Percentiles rank a stretch among this genome's conserved stretches.
Evolutionary conservation across 2,329 filamentous ascomycete genomes (phyloP).

Genomic region (Fusarium fracticaudum): DNA sequence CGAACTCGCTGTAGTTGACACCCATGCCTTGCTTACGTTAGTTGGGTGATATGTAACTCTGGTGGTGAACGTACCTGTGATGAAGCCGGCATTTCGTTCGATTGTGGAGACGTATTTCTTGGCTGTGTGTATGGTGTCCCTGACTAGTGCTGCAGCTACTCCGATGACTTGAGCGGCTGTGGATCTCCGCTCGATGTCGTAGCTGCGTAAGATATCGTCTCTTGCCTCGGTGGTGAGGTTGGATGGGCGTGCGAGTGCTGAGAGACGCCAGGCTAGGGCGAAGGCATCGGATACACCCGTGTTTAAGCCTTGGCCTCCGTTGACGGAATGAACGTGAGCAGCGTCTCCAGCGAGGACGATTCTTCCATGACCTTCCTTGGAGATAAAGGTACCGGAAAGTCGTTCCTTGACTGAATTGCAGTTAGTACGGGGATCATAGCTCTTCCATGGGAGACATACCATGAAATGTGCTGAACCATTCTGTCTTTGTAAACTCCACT

Average conservation of each 20-base stretch:
- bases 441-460: conserved; percentile 38
- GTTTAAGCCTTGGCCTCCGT: conserved; percentile 67
- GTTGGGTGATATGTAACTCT: neutral
- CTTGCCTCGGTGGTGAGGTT: neutral
- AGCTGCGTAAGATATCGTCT: conserved; percentile 51
- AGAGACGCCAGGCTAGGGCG: conserved; percentile 64
- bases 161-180: conserved; percentile 58
- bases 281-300: conserved; percentile 67
- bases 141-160: conserved; percentile 57
- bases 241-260: conserved; percentile 38
- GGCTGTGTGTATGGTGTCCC: conserved; percentile 55
- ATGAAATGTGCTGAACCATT: conserved; percentile 62
- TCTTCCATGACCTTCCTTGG: conserved; percentile 52
- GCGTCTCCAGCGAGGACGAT: conserved; percentile 66
- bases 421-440: neutral
- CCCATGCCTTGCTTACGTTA: conserved; percentile 19
- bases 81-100: conserved; percentile 58
- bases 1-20: conserved; percentile 15
- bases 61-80: conserved; percentile 50
- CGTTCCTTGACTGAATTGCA: conserved; percentile 51
- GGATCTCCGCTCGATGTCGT: conserved; percentile 55
- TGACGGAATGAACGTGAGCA: conserved; percentile 65
- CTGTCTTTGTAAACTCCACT: conserved; percentile 55
- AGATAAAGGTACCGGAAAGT: conserved; percentile 52
- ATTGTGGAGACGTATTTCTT: conserved; percentile 59